Evolutionary conservation across 2,329 filamentous ascomycete genomes (phyloP), one percentile per base, ranked within the genome.

Genomic region (Fusarium circinatum): DNA sequence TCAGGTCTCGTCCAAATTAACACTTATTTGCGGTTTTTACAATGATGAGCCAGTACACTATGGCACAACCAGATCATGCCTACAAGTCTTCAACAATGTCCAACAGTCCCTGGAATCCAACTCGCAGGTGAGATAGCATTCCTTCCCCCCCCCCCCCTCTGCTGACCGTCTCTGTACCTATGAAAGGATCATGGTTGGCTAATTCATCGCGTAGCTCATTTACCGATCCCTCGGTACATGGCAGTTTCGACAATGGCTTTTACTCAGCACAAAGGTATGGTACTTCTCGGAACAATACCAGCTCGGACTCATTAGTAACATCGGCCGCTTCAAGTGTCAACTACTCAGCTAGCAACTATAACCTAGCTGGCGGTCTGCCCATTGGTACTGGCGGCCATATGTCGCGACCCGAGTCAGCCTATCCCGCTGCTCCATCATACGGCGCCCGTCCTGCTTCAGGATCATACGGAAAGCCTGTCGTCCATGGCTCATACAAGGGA

Each of bases 41-140:
- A 78, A 80, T 76, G 76, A 82, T 83, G 81, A 81, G 80, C 77
- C 79, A 79, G 68, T 79, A 80, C 78, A 80, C 83, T 71, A 85
- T 86, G 85, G 82, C 84, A 49, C 85, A 86, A 73, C 82, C 84
- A 77, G 84, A 86, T 61, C 83, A 85, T 82, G 81, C 83, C 71
- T 88, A 87, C 80, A 85, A 83, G 78, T 82, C 80, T 71, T 78
- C 86, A 74, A 81, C 82, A 77, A 83, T 84, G 80, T 81, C 85
- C 70, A 84, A 83, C 80, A 83, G 85, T 75, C 83, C 85, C 65
- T 89, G 87, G 87, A 84, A 84, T 73, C 79, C 85, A 73, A 82
- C 84, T 74, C 86, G 85, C 82, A 89, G 86, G 87, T 89, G 85
- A 84, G 86, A 81, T 52, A 32, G 60, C 60, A 59, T 65, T 52